Evolutionary conservation across 768 basidiomycete species (phyloP).

Genomic region (Tulasnella sp.): DNA sequence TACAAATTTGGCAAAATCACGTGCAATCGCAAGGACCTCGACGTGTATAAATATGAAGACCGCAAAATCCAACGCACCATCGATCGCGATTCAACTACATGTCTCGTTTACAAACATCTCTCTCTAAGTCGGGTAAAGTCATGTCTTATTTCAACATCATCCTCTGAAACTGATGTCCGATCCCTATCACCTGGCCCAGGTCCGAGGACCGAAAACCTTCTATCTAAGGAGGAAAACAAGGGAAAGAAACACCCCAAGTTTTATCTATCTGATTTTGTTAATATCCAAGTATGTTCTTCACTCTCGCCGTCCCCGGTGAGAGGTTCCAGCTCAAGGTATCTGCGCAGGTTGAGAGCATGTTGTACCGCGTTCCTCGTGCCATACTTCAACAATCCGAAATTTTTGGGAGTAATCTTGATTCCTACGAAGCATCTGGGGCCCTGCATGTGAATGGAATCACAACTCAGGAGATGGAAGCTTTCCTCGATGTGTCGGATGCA

Average conservation of each 20-base stretch:
- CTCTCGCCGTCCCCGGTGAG: not conserved
- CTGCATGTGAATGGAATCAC: not conserved
- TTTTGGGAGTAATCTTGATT: not conserved
- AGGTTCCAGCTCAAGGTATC: not conserved
- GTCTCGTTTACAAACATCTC: too few species aligned
- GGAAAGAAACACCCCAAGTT: not conserved
- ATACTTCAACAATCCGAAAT: not conserved
- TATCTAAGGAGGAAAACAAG: not conserved
- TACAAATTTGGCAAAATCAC: too few species aligned
- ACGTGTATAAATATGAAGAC: not conserved
- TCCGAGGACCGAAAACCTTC: too few species aligned
- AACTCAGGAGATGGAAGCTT: not conserved
- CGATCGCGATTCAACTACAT: too few species aligned
- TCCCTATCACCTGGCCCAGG: too few species aligned
- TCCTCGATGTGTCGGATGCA: not conserved
- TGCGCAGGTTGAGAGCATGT: not conserved
- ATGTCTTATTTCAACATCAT: too few species aligned
- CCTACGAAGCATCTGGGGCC: not conserved
- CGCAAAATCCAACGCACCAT: not conserved
- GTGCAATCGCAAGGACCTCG: not conserved
- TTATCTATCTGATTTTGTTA: not conserved
- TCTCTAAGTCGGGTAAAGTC: too few species aligned
- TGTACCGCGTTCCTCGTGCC: not conserved
- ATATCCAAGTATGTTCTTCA: not conserved
- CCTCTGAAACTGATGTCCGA: too few species aligned